Evolutionary conservation across 768 basidiomycete species (phyloP).

Genomic region (Flagelloscypha sp.): DNA sequence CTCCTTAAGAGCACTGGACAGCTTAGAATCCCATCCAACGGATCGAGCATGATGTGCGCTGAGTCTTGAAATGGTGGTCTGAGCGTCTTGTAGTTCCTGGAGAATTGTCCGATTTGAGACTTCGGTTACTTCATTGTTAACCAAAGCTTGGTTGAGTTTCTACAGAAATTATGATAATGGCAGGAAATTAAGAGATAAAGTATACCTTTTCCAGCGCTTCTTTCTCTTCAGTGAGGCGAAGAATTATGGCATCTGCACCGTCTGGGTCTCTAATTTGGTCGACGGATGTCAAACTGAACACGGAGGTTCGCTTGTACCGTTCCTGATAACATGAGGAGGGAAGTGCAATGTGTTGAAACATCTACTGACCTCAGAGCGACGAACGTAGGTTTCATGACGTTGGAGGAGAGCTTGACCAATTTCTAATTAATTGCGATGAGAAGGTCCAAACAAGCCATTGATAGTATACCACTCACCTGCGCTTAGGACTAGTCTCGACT

Average conservation of each 20-base stretch:
- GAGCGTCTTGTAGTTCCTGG: constrained; percentile 69
- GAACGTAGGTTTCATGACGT: constrained; percentile 80
- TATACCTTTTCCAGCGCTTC: constrained; percentile 51
- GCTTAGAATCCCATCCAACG: constrained; percentile 59
- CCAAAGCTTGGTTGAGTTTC: constrained; percentile 70
- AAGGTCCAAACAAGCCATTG: constrained; percentile 3
- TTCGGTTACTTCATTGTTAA: constrained; percentile 78
- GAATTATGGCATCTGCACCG: constrained; percentile 19
- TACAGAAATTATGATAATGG: constrained; percentile 24
- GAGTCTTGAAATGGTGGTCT: constrained; percentile 55
- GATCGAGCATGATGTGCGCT: constrained; percentile 63
- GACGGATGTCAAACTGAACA: constrained; percentile 1
- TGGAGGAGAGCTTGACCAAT: constrained; percentile 84
- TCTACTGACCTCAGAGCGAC: constrained; percentile 52
- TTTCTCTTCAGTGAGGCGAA: constrained; percentile 47
- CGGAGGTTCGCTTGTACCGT: constrained; percentile 7
- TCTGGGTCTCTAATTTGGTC: constrained; percentile 23
- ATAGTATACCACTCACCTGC: constrained; percentile 55
- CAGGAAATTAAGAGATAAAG: constrained; percentile 4
- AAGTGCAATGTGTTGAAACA: constrained; percentile 10
- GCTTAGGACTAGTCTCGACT: constrained; percentile 72
- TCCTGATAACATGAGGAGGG: constrained; percentile 6
- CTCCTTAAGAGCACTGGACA: constrained; percentile 61
- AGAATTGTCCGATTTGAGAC: constrained; percentile 66
- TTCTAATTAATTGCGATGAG: constrained; percentile 38